Evolutionary conservation across 257 asterid species (phyloP).

Genomic region (Pogostemon cablin): DNA sequence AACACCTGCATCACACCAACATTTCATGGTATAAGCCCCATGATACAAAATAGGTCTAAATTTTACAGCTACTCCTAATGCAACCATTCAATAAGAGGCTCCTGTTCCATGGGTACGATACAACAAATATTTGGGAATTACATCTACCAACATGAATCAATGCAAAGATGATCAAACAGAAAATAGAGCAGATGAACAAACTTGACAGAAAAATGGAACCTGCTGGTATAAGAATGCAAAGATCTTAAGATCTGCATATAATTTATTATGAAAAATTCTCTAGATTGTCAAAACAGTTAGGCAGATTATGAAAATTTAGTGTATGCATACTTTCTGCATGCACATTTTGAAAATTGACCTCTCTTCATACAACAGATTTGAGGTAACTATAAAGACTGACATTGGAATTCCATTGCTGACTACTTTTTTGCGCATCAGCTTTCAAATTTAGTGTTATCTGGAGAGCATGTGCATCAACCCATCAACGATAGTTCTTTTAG

Average conservation of each 20-base stretch:
- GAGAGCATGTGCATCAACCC: not conserved
- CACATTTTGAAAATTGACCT: slow-evolving; percentile 4
- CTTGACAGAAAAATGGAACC: not conserved
- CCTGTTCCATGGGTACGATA: slow-evolving; percentile 4
- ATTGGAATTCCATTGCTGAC: slow-evolving; percentile 1
- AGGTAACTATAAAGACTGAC: not conserved
- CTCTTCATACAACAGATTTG: not conserved
- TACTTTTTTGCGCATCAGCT: not conserved
- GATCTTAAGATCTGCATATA: not conserved
- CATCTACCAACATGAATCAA: slow-evolving; percentile 3
- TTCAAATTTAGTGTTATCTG: not conserved
- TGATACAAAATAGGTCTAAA: slow-evolving; percentile 6
- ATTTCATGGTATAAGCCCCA: slow-evolving; percentile 22
- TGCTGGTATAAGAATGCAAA: not conserved
- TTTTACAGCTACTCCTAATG: slow-evolving; percentile 3
- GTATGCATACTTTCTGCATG: not conserved
- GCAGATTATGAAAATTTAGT: not conserved
- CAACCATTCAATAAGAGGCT: slow-evolving; percentile 2
- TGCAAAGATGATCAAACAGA: slow-evolving; percentile 1
- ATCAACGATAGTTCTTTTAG: slow-evolving; percentile 4
- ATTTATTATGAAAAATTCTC: not conserved
- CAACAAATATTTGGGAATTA: not conserved
- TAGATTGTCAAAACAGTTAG: not conserved
- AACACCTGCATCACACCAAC: slow-evolving; percentile 46
- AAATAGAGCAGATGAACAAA: slow-evolving; percentile 9